These are phyloP conservation scores for Amanita exitialis DNA, from an alignment of 768 basidiomycete species.

Conservation along the genomic window DNA sequence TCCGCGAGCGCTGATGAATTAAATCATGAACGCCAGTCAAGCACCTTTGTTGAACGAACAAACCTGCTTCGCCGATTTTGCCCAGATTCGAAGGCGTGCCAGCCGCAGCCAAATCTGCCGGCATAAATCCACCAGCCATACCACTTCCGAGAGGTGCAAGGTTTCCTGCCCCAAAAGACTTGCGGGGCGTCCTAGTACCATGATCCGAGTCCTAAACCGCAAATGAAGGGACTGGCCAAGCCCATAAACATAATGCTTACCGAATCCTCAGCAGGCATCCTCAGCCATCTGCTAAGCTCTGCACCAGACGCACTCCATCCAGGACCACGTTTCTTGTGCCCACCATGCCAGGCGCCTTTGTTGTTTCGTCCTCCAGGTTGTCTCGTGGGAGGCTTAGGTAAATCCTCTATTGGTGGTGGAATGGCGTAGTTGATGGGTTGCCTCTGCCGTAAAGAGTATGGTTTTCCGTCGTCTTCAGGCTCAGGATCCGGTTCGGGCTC, in stretches of 20 bases:
- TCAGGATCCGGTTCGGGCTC: constrained; percentile 35
- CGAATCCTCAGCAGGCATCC: constrained; percentile 63
- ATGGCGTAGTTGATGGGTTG: constrained; percentile 72
- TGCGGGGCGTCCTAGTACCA: constrained; percentile 55
- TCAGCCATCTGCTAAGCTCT: constrained; percentile 72
- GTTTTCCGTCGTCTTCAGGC: constrained; percentile 42
- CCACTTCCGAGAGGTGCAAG: constrained; percentile 44
- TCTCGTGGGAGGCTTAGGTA: constrained; percentile 37
- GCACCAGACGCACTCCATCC: constrained; percentile 79
- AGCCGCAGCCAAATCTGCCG: constrained; percentile 56
- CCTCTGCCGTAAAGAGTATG: constrained; percentile 60
- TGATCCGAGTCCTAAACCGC: constrained; percentile 60
- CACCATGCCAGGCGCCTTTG: constrained; percentile 22
- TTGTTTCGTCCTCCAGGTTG: constrained; percentile 19
- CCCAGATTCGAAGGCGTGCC: constrained; percentile 83
- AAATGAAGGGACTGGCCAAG: background rate
- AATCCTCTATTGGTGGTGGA: constrained; percentile 71
- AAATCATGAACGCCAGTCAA: constrained; percentile 11
- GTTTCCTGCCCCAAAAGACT: constrained; percentile 37
- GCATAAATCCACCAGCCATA: constrained; percentile 47
- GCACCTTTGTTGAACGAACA: constrained; percentile 14
- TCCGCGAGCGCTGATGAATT: constrained; percentile 68
- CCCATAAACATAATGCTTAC: constrained; percentile 22
- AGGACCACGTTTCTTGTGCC: constrained; percentile 32
- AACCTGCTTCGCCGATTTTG: constrained; percentile 72